Conservation (phyloP, 2,329 filamentous ascomycete species). For the Beauveria varroae region DNA sequence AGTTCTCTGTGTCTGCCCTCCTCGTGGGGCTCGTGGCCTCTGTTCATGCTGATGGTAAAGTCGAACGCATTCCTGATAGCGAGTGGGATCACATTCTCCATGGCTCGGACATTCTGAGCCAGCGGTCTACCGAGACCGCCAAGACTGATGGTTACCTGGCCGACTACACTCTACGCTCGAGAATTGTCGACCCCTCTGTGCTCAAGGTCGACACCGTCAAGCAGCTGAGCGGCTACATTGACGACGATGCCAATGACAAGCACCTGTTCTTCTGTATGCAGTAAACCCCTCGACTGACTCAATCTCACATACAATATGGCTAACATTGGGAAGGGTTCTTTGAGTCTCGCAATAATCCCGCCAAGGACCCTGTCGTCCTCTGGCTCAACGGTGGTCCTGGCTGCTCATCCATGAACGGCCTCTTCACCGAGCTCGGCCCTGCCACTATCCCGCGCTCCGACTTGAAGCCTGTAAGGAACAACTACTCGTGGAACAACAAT, state of each 20-base stretch:
- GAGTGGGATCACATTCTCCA: constrained; percentile 89
- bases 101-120: constrained; percentile 68
- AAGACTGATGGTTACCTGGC: constrained; percentile 77
- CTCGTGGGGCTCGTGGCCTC: constrained; percentile 4
- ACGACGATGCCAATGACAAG: constrained; percentile 95
- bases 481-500: constrained; percentile 91
- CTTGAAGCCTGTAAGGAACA: constrained; percentile 71
- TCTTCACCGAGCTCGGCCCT: constrained; percentile 98
- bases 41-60: constrained; percentile 73
- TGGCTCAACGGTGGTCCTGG: constrained; percentile 96
- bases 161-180: constrained; percentile 80
- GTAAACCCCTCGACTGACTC: background rate
- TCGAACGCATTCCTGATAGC: constrained; percentile 67
- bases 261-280: constrained; percentile 81
- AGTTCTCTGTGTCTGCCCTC: constrained; percentile 6
- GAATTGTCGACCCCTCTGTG: constrained; percentile 78
- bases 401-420: constrained; percentile 91
- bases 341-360: constrained; percentile 92
- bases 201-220: constrained; percentile 90
- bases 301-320: background rate
- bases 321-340: constrained; percentile 63
- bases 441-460: constrained; percentile 77
- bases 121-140: constrained; percentile 56
- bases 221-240: constrained; percentile 96
- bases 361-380: constrained; percentile 91